phyloP scores from a whole-genome alignment of 768 basidiomycete genomes.

The Termitomyces bulborhizus region DNA sequence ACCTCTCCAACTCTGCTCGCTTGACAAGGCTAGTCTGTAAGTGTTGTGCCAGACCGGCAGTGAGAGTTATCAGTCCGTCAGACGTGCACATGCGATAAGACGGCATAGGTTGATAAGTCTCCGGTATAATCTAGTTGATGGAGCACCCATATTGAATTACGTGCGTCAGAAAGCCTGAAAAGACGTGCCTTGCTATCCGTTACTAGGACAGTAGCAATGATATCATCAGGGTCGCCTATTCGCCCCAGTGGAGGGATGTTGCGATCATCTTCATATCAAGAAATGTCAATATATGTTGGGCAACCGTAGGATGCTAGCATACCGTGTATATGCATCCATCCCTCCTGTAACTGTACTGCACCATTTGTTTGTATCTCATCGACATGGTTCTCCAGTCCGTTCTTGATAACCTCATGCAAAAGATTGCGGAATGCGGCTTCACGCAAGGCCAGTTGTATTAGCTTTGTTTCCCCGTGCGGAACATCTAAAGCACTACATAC shows the following conservation, averaged over 20 bases:
- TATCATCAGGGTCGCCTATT: conserved; percentile 82
- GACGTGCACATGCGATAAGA: conserved; percentile 75
- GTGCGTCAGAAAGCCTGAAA: not conserved
- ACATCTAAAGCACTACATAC: conserved; percentile 33
- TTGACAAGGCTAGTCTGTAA: conserved; percentile 34
- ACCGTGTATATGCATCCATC: conserved; percentile 88
- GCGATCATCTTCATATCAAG: conserved; percentile 47
- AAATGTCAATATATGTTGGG: not conserved
- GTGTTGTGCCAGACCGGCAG: conserved; percentile 53
- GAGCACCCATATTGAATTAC: not conserved
- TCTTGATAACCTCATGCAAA: conserved; percentile 54
- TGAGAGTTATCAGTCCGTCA: conserved; percentile 65
- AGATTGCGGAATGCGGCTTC: conserved; percentile 54
- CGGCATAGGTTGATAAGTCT: conserved; percentile 82
- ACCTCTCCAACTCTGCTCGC: conserved; percentile 24
- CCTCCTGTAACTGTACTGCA: conserved; percentile 58
- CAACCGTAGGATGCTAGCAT: not conserved
- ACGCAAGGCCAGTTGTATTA: not conserved
- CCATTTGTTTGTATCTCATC: conserved; percentile 64
- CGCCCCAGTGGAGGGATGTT: conserved; percentile 71
- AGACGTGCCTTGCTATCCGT: conserved; percentile 53
- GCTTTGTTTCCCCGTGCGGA: not conserved
- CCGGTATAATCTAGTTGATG: conserved; percentile 45
- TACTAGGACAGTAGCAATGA: conserved; percentile 70
- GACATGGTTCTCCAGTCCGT: conserved; percentile 45